Evolutionary conservation across 2,329 filamentous ascomycete genomes (phyloP).

Genomic region (Chlorencoelia australis): DNA sequence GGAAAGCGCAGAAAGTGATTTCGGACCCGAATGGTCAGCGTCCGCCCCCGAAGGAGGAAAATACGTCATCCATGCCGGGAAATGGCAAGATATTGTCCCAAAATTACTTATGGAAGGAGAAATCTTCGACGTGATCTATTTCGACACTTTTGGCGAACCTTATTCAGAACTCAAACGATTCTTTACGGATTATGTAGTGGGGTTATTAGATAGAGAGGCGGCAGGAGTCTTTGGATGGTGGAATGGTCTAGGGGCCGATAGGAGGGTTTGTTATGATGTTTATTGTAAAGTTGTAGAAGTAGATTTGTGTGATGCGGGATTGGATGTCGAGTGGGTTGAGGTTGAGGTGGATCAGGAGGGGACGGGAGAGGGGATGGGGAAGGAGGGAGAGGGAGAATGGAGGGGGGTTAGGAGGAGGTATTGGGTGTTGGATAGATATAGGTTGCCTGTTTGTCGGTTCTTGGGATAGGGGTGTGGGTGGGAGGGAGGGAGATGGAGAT

Average conservation of each 20-base stretch:
- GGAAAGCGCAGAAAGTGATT: slow-evolving; percentile 28
- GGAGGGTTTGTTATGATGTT: slow-evolving; percentile 90
- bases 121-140: slow-evolving; percentile 83
- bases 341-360: slow-evolving; percentile 46
- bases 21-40: slow-evolving; percentile 46
- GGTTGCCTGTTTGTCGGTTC: slow-evolving; percentile 64
- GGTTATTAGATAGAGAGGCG: slow-evolving; percentile 57
- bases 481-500: background rate
- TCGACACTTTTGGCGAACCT: slow-evolving; percentile 94
- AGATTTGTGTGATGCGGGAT: slow-evolving; percentile 77
- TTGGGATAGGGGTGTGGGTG: slow-evolving; percentile 31
- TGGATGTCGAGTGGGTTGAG: slow-evolving; percentile 81
- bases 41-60: slow-evolving; percentile 45
- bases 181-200: slow-evolving; percentile 79
- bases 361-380: slow-evolving; percentile 51
- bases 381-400: slow-evolving; percentile 68
- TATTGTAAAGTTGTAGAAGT: slow-evolving; percentile 88
- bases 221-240: slow-evolving; percentile 83
- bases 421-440: slow-evolving; percentile 76
- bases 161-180: slow-evolving; percentile 78
- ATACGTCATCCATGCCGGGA: slow-evolving; percentile 60
- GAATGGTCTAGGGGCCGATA: slow-evolving; percentile 84
- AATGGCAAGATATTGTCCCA: slow-evolving; percentile 74
- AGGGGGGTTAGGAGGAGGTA: slow-evolving; percentile 79
- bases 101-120: slow-evolving; percentile 56